Evolutionary conservation across 2,329 filamentous ascomycete species (phyloP).

Genomic region (Fusarium virguliforme): DNA sequence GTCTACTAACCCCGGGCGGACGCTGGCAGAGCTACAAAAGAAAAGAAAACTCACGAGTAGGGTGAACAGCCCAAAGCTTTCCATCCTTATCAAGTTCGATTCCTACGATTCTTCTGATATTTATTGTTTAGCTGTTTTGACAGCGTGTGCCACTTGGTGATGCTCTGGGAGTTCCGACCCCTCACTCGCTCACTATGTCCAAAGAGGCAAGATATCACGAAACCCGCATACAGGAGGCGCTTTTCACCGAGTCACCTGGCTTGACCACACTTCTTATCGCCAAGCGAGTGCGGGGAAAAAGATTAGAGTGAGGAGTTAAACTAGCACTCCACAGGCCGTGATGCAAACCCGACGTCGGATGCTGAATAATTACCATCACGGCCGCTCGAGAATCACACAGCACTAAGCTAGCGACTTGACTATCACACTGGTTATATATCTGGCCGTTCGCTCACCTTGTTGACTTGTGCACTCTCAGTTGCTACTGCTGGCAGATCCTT

Average conservation of each 20-base stretch:
- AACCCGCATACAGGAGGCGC: not conserved
- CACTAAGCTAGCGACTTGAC: not conserved
- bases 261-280: not conserved
- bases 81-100: not conserved
- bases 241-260: not conserved
- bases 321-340: not conserved
- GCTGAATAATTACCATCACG: not conserved
- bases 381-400: not conserved
- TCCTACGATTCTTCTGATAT: not conserved
- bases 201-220: not conserved
- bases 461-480: not conserved
- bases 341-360: not conserved
- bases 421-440: not conserved
- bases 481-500: not conserved
- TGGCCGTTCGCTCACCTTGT: not conserved
- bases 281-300: not conserved
- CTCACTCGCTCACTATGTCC: not conserved
- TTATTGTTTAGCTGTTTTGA: not conserved
- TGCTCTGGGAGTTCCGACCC: not conserved
- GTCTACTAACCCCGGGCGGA: not conserved
- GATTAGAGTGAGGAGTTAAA: not conserved
- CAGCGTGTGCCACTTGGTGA: not conserved
- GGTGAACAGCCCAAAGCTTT: no score
- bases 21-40: not conserved
- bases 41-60: not conserved